Evolutionary conservation across 768 basidiomycete genomes (phyloP).

Genomic region (Hericium rajendrae): DNA sequence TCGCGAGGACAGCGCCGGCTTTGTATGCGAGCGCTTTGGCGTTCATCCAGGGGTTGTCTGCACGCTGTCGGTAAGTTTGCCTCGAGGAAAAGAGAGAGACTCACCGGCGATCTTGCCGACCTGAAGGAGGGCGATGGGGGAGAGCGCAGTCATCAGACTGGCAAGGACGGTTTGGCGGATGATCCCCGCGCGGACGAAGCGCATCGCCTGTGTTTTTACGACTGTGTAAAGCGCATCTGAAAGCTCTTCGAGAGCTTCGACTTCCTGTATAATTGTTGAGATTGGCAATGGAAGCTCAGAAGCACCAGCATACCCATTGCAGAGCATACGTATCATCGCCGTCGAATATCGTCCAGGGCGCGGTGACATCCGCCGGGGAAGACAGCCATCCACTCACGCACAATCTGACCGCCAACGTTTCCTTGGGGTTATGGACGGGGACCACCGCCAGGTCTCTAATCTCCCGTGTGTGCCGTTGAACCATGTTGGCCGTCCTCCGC

Average conservation of each 20-base stretch:
- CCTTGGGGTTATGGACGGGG: conserved; percentile 29
- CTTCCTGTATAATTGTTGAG: conserved; percentile 30
- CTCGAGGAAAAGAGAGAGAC: conserved; percentile 6
- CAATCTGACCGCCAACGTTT: conserved; percentile 41
- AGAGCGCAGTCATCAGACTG: conserved; percentile 36
- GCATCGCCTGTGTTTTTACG: conserved; percentile 39
- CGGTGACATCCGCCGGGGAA: conserved; percentile 33
- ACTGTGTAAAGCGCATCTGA: conserved; percentile 36
- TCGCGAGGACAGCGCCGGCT: conserved; percentile 44
- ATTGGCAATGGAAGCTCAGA: no score
- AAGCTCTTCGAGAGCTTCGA: conserved; percentile 40
- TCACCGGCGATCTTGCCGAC: conserved; percentile 45
- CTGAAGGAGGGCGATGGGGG: conserved; percentile 40
- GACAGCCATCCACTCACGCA: conserved; percentile 50
- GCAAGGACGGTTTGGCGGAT: conserved; percentile 44
- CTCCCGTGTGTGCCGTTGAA: conserved; percentile 40
- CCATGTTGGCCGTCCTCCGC: conserved; percentile 36
- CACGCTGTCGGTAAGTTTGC: not conserved
- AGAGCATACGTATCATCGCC: conserved; percentile 46
- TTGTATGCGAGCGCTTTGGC: conserved; percentile 41
- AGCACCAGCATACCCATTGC: conserved; percentile 36
- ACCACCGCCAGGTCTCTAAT: conserved; percentile 44
- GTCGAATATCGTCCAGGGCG: conserved; percentile 42
- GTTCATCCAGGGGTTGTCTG: conserved; percentile 56
- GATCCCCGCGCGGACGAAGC: conserved; percentile 38